Conservation (phyloP, 1,139 yeast genomes). For the Saccharomycopsis phalli region DNA sequence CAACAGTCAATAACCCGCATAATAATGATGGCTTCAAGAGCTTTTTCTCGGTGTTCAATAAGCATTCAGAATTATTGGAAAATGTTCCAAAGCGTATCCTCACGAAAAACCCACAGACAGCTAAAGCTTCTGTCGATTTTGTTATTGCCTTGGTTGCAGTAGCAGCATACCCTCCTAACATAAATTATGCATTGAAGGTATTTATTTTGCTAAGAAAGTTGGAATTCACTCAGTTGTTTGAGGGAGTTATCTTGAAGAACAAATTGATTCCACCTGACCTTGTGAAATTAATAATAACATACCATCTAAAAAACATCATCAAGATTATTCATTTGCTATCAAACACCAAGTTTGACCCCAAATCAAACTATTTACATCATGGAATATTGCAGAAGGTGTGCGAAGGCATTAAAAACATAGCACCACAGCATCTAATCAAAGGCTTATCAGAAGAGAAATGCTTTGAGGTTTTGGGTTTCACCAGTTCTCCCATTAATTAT, state of each 20-base stretch:
- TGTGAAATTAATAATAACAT: background rate
- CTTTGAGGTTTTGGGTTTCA: conserved; percentile 11
- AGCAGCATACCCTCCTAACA: background rate
- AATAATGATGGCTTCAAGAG: conserved; percentile 2
- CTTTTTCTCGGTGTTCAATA: background rate
- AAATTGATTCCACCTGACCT: background rate
- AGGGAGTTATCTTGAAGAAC: background rate
- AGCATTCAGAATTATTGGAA: conserved; percentile 1
- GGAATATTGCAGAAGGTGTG: background rate
- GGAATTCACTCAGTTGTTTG: conserved; percentile 1
- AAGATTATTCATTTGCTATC: background rate
- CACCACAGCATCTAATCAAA: background rate
- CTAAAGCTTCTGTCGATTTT: conserved; percentile 7
- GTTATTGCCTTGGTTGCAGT: background rate
- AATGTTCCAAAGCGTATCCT: background rate
- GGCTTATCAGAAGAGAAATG: background rate
- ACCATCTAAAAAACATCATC: background rate
- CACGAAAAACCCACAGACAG: background rate
- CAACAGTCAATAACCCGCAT: background rate
- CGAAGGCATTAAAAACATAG: background rate
- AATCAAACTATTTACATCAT: conserved; percentile 1
- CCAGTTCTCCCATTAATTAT: conserved; percentile 4
- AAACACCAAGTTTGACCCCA: background rate
- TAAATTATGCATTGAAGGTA: conserved; percentile 1
- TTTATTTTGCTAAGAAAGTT: conserved; percentile 1